A percentile compares a stretch with the other conserved stretches of the same genome.
Conservation (phyloP, 371 early-diverging fungal genomes). For the Syncephalastrum contaminatum region DNA sequence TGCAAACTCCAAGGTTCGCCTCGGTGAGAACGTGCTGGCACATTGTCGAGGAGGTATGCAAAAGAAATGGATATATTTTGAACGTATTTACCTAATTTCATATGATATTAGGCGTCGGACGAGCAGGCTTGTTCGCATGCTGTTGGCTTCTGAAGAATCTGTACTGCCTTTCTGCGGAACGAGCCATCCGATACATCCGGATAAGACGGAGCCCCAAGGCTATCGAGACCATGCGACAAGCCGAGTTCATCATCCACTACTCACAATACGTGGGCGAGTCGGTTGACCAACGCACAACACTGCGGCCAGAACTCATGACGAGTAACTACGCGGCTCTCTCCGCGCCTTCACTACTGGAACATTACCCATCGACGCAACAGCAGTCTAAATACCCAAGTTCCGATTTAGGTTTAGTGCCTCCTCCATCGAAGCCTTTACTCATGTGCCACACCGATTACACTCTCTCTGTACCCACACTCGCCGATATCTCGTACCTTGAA, state of each 20-base stretch:
- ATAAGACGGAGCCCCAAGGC: constrained; percentile 62
- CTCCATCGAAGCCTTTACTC: constrained; percentile 8
- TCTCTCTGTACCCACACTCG: constrained; percentile 20
- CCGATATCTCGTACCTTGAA: constrained; percentile 20
- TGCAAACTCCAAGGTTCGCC: constrained; percentile 49
- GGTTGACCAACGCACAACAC: constrained; percentile 3
- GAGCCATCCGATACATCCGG: constrained; percentile 56
- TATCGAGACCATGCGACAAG: constrained; percentile 67
- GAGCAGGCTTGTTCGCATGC: constrained; percentile 77
- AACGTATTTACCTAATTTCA: background rate
- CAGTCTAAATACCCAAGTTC: background rate
- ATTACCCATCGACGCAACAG: constrained; percentile 1
- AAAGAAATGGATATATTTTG: background rate
- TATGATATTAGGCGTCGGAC: constrained; percentile 60
- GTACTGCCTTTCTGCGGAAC: constrained; percentile 49
- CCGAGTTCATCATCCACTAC: constrained; percentile 61
- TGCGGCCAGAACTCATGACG: background rate
- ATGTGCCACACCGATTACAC: constrained; percentile 23
- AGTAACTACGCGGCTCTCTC: background rate
- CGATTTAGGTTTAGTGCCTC: background rate
- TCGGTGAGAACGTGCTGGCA: constrained; percentile 63
- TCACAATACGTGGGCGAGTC: constrained; percentile 28
- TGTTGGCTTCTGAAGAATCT: constrained; percentile 67
- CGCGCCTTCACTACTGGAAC: background rate
- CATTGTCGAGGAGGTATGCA: constrained; percentile 78